Base-by-base conservation (phyloP, 352 stramenopile genomes). In the Pythium sukuiense region DNA sequence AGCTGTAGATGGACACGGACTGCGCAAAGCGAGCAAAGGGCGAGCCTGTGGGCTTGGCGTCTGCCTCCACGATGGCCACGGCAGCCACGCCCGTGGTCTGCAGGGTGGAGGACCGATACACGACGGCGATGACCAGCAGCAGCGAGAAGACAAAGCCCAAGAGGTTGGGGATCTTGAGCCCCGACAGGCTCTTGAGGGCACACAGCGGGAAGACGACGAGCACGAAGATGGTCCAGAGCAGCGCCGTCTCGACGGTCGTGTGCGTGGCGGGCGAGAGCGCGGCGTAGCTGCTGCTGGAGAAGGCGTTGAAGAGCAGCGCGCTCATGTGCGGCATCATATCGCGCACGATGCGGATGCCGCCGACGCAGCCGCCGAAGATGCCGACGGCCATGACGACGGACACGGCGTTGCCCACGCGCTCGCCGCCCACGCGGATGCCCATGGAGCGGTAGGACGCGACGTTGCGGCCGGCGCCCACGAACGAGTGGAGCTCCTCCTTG, bases 301-400 rank as follows among this genome's bases (percentile, higher is more conserved):
- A 13, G 37, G 18, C 18, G 54, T 52, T n/a, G 54, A 52, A 50
- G 39, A 69, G 6, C 6, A 69, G 54, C 18, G 18, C 20, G 18
- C 48, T 39, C 27, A 69, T 29, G 54, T 63, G 63, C 29, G 71
- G 67, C 50, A 58, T 61, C 6, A 74, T 62, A 37, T 77, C 66
- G 11, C 55, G 56, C n/a, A 66, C 35, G 46, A 77, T 74, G 14
- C 65, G 66, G 54, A 77, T 67, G 58, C 49, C 66, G 11, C 66
- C 71, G 27, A 77, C 71, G 58, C 66, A 77, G 14, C 66, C 67
- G 32, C 71, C 71, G 30, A 70, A 74, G 57, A 77, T 67, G 14
- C 61, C 71, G 45, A 71, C 26, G 18, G 56, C 65, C 32, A 69
- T 74, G 27, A 66, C 59, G 14, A 71, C 43, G n/a, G 71, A 67